Evolutionary conservation across 306 rosid species (phyloP), one percentile per base, ranked within the genome.

Genomic region (Vicia villosa): DNA sequence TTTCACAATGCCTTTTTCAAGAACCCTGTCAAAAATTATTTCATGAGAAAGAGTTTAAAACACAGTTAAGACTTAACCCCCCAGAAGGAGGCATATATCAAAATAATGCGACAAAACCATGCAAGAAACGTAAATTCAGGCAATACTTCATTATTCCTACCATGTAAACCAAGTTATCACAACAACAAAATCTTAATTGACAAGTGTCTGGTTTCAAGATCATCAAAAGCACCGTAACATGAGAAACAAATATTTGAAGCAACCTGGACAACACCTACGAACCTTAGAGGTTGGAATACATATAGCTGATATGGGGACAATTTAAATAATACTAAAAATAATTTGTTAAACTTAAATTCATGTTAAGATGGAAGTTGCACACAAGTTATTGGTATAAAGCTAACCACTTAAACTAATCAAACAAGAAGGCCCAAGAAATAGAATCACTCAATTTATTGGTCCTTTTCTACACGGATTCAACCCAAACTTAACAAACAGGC

Each of bases 21-120:
- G 42, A 72, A 69, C 57, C 88, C 99, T 94, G 91, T 40, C 56
- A 80, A 55, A 50, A 74, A 73, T 42, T 74, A 81, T 67, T 66
- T 74, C 72, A 68, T 40, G 38, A 50, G 36, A 28, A 74, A 68
- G 10, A 62, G 57, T 42, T n/a, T 22, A n/a, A 62, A 70, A 26
- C 46, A 64, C 8, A n/a, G 8, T 43, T 22, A 49, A 32, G 59
- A 24, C 28, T 24, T 24, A 24, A 24, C 28, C 41, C 65, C 56
- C 32, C 63, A 72, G 41, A n/a, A 74, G 26, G 72, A 68, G 14
- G 47, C 28, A 51, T 43, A 68, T 42, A 68, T 17, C 20, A 65
- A 55, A 16, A 37, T 13, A 59, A 13, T 10, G 14, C 43, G 12
- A 62, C 10, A 37, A 66, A 72, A 40, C n/a, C 20, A 66, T 45